A percentile compares a stretch with the other conserved stretches of the same genome.
Evolutionary conservation across 176 grass and related monocot species (phyloP).

Genomic region (Luzula sylvatica): DNA sequence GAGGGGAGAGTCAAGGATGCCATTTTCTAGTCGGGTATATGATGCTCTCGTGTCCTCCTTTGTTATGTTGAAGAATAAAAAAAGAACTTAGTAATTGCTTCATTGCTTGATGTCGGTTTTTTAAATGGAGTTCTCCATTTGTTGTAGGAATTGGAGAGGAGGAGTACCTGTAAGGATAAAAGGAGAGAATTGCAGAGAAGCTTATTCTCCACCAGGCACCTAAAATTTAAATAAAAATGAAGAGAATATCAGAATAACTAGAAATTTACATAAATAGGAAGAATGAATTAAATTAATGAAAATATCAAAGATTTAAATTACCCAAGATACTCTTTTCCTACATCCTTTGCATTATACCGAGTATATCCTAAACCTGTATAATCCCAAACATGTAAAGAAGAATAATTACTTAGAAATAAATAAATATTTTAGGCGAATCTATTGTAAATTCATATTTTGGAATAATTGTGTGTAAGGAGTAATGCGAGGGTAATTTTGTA

Average conservation of each 20-base stretch:
- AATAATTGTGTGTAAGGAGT: slow-evolving; percentile 3
- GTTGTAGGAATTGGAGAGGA: slow-evolving; percentile 6
- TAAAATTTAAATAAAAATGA: slow-evolving; percentile 24
- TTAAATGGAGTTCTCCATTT: slow-evolving; percentile 1
- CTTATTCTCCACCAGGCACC: slow-evolving; percentile 98
- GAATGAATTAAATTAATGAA: not conserved
- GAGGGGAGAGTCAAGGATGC: slow-evolving; percentile 43
- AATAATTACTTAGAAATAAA: not conserved
- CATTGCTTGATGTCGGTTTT: not conserved
- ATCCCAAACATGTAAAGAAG: slow-evolving; percentile 42
- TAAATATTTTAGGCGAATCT: too few species aligned
- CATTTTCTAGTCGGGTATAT: slow-evolving; percentile 63
- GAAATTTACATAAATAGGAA: too few species aligned
- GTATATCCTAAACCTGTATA: slow-evolving; percentile 91
- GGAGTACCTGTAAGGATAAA: slow-evolving; percentile 53
- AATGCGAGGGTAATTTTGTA: not conserved
- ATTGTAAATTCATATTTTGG: too few species aligned
- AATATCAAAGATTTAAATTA: slow-evolving; percentile 28
- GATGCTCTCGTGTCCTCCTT: slow-evolving; percentile 40
- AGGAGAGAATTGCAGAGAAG: slow-evolving; percentile 90
- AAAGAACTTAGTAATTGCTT: not conserved
- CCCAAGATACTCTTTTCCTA: slow-evolving; percentile 83
- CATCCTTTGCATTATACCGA: slow-evolving; percentile 78
- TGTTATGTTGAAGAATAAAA: slow-evolving; percentile 35
- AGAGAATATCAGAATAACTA: not conserved